Evolutionary conservation across 257 asterid species (phyloP).

Genomic region (Przewalskia tangutica): DNA sequence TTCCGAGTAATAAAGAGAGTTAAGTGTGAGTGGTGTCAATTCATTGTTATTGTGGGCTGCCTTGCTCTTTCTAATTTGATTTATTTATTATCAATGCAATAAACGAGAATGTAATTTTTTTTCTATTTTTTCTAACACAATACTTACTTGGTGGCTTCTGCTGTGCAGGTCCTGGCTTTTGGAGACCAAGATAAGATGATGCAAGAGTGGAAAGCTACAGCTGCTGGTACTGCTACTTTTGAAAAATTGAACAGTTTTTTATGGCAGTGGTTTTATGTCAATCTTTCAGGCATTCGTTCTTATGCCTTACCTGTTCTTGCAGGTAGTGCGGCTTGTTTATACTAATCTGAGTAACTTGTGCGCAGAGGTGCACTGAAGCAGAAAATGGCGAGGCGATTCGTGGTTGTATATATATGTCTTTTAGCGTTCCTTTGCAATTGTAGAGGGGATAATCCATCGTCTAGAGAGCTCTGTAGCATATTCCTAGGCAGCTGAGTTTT

Average conservation of each 20-base stretch:
- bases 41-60: not conserved
- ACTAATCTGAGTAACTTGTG: not conserved
- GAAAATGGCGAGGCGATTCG: not conserved
- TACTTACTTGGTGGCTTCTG: not conserved
- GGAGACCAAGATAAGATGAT: slow-evolving; percentile 57
- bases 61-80: not conserved
- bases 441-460: not conserved
- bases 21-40: not conserved
- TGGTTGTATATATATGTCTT: not conserved
- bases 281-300: not conserved
- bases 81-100: not conserved
- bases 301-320: not conserved
- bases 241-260: not conserved
- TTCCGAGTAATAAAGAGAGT: not conserved
- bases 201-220: slow-evolving; percentile 2
- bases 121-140: not conserved
- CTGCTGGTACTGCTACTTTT: slow-evolving; percentile 8
- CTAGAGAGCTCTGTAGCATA: slow-evolving; percentile 9
- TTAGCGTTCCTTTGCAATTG: not conserved
- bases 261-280: not conserved
- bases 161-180: slow-evolving; percentile 57
- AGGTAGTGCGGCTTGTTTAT: slow-evolving; percentile 8
- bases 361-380: not conserved
- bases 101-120: not conserved
- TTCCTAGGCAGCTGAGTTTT: slow-evolving; percentile 6